Evolutionary conservation across 805 yeast genomes (phyloP).

Genomic region (Wickerhamomyces sydowiorum): DNA sequence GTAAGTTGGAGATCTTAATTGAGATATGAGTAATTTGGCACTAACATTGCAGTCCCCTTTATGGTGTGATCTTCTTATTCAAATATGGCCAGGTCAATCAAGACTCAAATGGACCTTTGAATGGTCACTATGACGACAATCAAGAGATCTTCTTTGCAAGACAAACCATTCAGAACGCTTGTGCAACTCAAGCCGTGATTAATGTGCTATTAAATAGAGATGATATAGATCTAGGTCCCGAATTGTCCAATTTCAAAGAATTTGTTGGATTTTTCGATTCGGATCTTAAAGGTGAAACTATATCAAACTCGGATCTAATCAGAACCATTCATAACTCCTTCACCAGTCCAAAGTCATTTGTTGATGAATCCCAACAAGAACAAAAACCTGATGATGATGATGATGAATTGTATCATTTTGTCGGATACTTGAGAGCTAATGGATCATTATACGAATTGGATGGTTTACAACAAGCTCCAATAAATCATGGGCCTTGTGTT

Average conservation of each 20-base stretch:
- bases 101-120: slow-evolving; percentile 27
- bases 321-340: slow-evolving; percentile 57
- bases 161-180: slow-evolving; percentile 62
- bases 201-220: slow-evolving; percentile 44
- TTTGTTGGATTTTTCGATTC: slow-evolving; percentile 52
- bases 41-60: slow-evolving; percentile 30
- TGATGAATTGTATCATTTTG: slow-evolving; percentile 55
- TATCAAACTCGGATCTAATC: slow-evolving; percentile 52
- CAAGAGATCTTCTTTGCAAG: slow-evolving; percentile 51
- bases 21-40: slow-evolving; percentile 4
- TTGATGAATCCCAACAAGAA: slow-evolving; percentile 31
- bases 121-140: slow-evolving; percentile 37
- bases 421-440: slow-evolving; percentile 42
- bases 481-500: slow-evolving; percentile 41
- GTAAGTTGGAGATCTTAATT: slow-evolving; percentile 5
- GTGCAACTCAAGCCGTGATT: slow-evolving; percentile 70
- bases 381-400: slow-evolving; percentile 25
- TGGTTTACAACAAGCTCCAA: slow-evolving; percentile 52
- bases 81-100: slow-evolving; percentile 45
- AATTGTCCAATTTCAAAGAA: slow-evolving; percentile 38
- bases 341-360: slow-evolving; percentile 45
- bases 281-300: slow-evolving; percentile 52
- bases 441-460: slow-evolving; percentile 54
- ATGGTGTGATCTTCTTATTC: slow-evolving; percentile 60
- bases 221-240: slow-evolving; percentile 41